A percentile compares a stretch with the other conserved stretches of the same genome.
These are phyloP conservation scores for Oemleria cerasiformis DNA, from an alignment of 306 rosid species.

Conservation along the genomic window DNA sequence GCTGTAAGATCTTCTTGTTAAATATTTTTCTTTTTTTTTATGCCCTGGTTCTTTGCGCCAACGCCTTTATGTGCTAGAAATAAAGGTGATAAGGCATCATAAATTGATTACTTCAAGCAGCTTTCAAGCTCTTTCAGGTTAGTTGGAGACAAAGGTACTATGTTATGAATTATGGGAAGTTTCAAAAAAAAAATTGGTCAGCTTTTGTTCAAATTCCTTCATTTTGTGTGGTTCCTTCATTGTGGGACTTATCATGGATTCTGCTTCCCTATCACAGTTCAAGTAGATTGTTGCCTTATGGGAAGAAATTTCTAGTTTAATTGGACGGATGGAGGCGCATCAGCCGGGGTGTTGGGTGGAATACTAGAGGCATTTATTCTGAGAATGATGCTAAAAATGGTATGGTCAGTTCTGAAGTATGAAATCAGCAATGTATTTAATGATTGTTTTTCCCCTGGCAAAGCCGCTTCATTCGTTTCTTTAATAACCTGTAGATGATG, in stretches of 20 bases:
- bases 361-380: conserved; percentile 38
- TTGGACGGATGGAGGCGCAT: conserved; percentile 69
- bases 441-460: not conserved
- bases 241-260: too few relatives aligned
- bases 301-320: too few relatives aligned
- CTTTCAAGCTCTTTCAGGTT: too few relatives aligned
- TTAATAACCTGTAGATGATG: conserved; percentile 41
- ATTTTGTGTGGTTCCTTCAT: too few relatives aligned
- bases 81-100: too few relatives aligned
- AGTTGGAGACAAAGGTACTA: too few relatives aligned
- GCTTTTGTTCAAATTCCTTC: too few relatives aligned
- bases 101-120: too few relatives aligned
- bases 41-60: not conserved
- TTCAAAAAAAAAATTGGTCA: too few relatives aligned
- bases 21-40: conserved; percentile 16
- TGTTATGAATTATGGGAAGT: too few relatives aligned
- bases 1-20: conserved; percentile 49
- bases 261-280: too few relatives aligned
- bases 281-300: too few relatives aligned
- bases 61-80: not conserved
- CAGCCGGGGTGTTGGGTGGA: conserved; percentile 62
- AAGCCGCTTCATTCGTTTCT: conserved; percentile 16
- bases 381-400: conserved; percentile 34
- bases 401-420: conserved; percentile 18
- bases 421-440: conserved; percentile 3